Evolutionary conservation across 257 asterid species (phyloP).

Genomic region (Solanum infundibuliforme): DNA sequence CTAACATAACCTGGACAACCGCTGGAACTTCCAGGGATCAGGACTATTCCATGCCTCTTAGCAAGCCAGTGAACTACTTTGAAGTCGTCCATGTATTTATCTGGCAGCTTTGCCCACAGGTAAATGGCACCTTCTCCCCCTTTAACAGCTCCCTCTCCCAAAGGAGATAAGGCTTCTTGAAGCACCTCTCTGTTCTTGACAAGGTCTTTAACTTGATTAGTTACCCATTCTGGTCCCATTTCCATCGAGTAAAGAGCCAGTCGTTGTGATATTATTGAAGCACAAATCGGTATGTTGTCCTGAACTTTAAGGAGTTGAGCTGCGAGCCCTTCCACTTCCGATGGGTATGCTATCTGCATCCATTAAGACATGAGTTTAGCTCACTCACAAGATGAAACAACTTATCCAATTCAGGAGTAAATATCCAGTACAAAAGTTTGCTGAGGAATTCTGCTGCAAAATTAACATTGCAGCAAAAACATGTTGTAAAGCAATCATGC

Average conservation of each 20-base stretch:
- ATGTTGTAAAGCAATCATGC: not conserved
- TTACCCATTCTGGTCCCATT: slow-evolving; percentile 86
- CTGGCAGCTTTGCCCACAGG: slow-evolving; percentile 93
- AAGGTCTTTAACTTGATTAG: slow-evolving; percentile 54
- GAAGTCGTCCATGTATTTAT: slow-evolving; percentile 38
- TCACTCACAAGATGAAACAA: not conserved
- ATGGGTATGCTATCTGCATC: slow-evolving; percentile 84
- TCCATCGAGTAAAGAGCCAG: slow-evolving; percentile 77
- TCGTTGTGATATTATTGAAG: slow-evolving; percentile 65
- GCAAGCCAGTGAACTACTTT: slow-evolving; percentile 83
- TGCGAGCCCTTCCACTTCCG: slow-evolving; percentile 62
- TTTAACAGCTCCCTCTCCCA: slow-evolving; percentile 64
- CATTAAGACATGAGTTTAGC: not conserved
- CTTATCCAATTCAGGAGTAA: not conserved
- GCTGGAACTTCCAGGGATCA: slow-evolving; percentile 69
- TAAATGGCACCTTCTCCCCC: slow-evolving; percentile 98
- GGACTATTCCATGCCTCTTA: slow-evolving; percentile 45
- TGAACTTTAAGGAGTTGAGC: slow-evolving; percentile 86
- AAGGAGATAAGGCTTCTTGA: slow-evolving; percentile 60
- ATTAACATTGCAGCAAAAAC: not conserved
- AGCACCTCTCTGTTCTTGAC: slow-evolving; percentile 56
- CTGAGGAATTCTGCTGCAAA: not conserved
- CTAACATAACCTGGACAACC: slow-evolving; percentile 75
- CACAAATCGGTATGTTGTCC: slow-evolving; percentile 97
- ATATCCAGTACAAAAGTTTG: not conserved